Evolutionary conservation across 2,329 filamentous ascomycete genomes (phyloP).

Genomic region (Simplicillium aogashimaense): DNA sequence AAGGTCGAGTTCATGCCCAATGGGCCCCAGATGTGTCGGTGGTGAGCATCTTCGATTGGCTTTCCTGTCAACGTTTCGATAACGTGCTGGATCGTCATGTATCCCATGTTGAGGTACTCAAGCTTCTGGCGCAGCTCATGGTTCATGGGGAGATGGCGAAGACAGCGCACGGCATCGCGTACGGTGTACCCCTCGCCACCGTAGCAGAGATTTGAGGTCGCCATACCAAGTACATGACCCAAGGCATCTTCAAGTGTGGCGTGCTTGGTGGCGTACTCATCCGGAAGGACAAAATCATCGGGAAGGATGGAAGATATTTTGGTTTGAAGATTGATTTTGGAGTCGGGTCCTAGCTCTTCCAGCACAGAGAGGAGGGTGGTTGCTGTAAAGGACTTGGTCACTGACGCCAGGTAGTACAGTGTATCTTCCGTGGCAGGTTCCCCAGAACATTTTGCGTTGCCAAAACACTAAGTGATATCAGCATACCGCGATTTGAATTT

Average conservation of each 20-base stretch:
- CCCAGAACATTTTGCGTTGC: conserved; percentile 15
- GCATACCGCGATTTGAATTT: conserved; percentile 1
- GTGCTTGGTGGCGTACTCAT: conserved; percentile 27
- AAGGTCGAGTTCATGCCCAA: conserved; percentile 29
- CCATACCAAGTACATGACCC: conserved; percentile 34
- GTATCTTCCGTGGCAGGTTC: conserved; percentile 30
- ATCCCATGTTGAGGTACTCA: conserved; percentile 38
- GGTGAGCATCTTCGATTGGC: conserved; percentile 24
- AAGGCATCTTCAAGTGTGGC: conserved; percentile 39
- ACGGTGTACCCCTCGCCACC: conserved; percentile 18
- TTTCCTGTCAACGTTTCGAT: conserved; percentile 23
- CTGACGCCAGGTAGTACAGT: conserved; percentile 39
- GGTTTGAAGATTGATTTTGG: no score
- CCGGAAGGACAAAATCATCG: conserved; percentile 32
- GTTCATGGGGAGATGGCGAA: conserved; percentile 30
- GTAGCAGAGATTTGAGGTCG: conserved; percentile 22
- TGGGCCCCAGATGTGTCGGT: conserved; percentile 24
- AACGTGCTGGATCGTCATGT: conserved; percentile 25
- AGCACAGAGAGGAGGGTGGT: conserved; percentile 35
- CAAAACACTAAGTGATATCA: not conserved
- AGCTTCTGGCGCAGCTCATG: conserved; percentile 28
- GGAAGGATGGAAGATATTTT: no score
- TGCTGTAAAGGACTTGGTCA: conserved; percentile 40
- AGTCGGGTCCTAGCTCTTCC: conserved; percentile 20
- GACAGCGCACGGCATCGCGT: conserved; percentile 21